phyloP scores from a whole-genome alignment of 257 asterid species.

The Solanum paucissectum region DNA sequence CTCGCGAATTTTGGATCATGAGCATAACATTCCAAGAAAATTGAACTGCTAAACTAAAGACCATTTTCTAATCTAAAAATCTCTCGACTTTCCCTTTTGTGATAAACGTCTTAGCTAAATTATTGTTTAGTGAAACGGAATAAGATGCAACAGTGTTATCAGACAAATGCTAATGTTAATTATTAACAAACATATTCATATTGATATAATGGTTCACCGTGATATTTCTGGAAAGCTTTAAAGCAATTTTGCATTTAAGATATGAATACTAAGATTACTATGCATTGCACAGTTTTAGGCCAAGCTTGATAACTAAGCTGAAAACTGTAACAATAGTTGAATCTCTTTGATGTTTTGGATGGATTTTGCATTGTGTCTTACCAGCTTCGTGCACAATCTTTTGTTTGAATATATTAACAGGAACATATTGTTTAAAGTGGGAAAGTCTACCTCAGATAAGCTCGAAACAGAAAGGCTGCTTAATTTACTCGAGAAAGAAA shows the following conservation, averaged over 20 bases:
- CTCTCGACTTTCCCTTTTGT: not conserved
- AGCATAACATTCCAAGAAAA: not conserved
- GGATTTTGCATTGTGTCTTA: not conserved
- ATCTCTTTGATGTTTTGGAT: not conserved
- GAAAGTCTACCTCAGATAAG: conserved; percentile 35
- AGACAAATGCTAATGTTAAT: not conserved
- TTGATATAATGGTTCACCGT: not conserved
- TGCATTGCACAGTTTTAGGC: not conserved
- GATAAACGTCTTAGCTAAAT: not conserved
- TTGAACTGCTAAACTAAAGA: not conserved
- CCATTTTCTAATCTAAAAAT: not conserved
- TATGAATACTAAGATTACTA: not conserved
- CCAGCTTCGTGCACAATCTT: not conserved
- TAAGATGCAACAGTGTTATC: not conserved
- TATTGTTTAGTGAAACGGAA: not conserved
- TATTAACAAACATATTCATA: not conserved
- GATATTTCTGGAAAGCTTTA: not conserved
- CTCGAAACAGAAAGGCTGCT: conserved; percentile 25
- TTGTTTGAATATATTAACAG: conserved; percentile 19
- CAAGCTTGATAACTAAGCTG: not conserved
- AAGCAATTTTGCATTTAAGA: not conserved
- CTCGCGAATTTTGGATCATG: not conserved
- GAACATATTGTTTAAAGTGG: conserved; percentile 44
- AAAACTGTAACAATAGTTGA: not conserved
- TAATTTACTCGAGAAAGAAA: conserved; percentile 26